Conservation (phyloP, 176 grass and related monocot species). For the Elaeis guineensis region DNA sequence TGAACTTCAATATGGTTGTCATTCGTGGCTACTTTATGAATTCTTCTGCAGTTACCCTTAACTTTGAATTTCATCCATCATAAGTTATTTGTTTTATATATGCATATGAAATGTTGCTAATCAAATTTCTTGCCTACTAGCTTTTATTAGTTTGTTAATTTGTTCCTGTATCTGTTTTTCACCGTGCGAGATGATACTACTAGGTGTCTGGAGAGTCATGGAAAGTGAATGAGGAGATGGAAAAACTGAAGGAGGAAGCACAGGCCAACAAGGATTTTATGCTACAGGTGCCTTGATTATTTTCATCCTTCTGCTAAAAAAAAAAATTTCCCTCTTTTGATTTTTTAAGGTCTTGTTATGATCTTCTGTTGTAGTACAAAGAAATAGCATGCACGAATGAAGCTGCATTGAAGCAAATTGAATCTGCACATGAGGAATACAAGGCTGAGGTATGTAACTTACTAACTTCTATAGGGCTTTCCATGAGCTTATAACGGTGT, state of each 20-base stretch:
- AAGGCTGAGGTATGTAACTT: conserved; percentile 73
- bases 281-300: conserved; percentile 56
- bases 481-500: too few relatives aligned
- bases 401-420: conserved; percentile 85
- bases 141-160: too few relatives aligned
- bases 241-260: conserved; percentile 83
- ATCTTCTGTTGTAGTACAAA: conserved; percentile 68
- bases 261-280: conserved; percentile 90
- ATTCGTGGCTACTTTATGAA: too few relatives aligned
- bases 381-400: conserved; percentile 92
- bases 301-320: too few relatives aligned
- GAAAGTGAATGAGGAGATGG: conserved; percentile 77
- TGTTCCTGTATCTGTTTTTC: too few relatives aligned
- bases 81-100: too few relatives aligned
- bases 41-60: too few relatives aligned
- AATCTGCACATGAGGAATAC: conserved; percentile 63
- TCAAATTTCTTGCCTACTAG: too few relatives aligned
- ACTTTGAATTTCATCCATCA: too few relatives aligned
- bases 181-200: background rate
- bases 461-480: conserved; percentile 19
- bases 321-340: conserved; percentile 3
- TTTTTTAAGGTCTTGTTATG: conserved; percentile 1
- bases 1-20: too few relatives aligned
- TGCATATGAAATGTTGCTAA: too few relatives aligned
- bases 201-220: conserved; percentile 64